These are phyloP conservation scores for Metschnikowia kunwiensis DNA, from an alignment of 805 yeast genomes.

Conservation along the genomic window DNA sequence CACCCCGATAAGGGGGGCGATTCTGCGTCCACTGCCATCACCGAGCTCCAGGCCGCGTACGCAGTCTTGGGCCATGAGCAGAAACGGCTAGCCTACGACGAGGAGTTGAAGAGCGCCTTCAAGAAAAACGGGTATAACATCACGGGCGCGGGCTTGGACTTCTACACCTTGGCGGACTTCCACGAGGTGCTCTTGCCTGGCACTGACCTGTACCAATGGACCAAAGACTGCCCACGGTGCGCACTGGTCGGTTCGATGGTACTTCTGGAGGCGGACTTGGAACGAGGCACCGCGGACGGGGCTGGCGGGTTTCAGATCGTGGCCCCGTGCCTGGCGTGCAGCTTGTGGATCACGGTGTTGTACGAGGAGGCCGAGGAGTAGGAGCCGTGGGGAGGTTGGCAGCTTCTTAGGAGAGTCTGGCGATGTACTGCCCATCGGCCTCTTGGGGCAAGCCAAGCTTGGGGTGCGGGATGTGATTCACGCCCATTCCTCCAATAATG, in stretches of 20 bases:
- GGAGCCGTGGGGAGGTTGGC: conserved; percentile 14
- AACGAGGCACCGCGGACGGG: conserved; percentile 50
- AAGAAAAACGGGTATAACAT: conserved; percentile 38
- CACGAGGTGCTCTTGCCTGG: conserved; percentile 32
- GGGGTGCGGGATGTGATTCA: too few species aligned
- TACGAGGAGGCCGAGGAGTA: conserved; percentile 46
- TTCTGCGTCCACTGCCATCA: conserved; percentile 1
- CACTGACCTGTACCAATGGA: conserved; percentile 30
- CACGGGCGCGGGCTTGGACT: conserved; percentile 70
- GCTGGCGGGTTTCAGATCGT: conserved; percentile 58
- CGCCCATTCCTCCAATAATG: too few species aligned
- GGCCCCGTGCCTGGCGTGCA: conserved; percentile 79
- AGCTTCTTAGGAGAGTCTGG: neutral
- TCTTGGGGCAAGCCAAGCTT: too few species aligned
- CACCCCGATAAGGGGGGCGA: conserved; percentile 76
- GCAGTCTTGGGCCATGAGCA: conserved; percentile 43
- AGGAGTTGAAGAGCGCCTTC: conserved; percentile 30
- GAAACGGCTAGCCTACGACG: conserved; percentile 52
- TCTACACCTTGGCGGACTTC: conserved; percentile 63
- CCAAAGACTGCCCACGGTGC: conserved; percentile 67
- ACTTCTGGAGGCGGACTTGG: conserved; percentile 60
- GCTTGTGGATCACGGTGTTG: conserved; percentile 77
- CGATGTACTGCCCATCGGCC: too few species aligned
- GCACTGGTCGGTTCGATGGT: conserved; percentile 48
- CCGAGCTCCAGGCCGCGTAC: conserved; percentile 59